Base-by-base conservation (phyloP, 2,329 filamentous ascomycete species). In the Pseudocercospora eumusae region DNA sequence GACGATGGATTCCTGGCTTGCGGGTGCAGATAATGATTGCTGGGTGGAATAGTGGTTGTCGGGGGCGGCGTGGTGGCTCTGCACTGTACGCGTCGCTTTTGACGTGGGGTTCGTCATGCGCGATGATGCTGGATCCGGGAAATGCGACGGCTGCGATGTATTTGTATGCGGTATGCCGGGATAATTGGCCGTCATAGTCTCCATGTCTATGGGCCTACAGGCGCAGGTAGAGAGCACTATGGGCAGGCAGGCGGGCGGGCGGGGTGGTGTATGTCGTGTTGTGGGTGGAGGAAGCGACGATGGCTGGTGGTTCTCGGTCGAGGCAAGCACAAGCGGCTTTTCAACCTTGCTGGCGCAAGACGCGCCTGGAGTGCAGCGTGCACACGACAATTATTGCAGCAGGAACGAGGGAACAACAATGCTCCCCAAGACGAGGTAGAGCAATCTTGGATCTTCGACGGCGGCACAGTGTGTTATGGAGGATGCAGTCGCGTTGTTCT, bases 1-100 rank as follows among this genome's bases (percentile, higher is more conserved):
- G 20, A 65, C 57, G 60, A 70, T 66, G 10, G 70, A 72, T 56
- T 73, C 71, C 56, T 74, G 71, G 40, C 70, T 72, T 27, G 69
- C 68, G 13, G 70, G 70, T n/a, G 67, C 62, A 25, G 71, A 73
- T 42, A 70, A 60, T 20, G 64, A 63, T 33, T 63, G 61, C 47
- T 63, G 61, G 9, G 25, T 11, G 11, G 52, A 36, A 40, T 54
- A 28, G 15, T 36, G 52, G 52, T 10, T 36, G 52, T 33, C 28
- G 52, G 18, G 3, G 52, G 28, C 9, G 52, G 49, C 18, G 42
- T 44, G 10, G 52, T 57, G 56, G 58, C 56, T 55, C 15, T 62
- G 63, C 64, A 60, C 23, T 58, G 59, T 59, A 70, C 71, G 70
- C 70, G 69, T 71, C 64, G 65, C 47, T 54, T 66, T 52, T 27